Evolutionary conservation across 495 filamentous ascomycete genomes (phyloP).

Genomic region (Aspergillus sclerotioniger): DNA sequence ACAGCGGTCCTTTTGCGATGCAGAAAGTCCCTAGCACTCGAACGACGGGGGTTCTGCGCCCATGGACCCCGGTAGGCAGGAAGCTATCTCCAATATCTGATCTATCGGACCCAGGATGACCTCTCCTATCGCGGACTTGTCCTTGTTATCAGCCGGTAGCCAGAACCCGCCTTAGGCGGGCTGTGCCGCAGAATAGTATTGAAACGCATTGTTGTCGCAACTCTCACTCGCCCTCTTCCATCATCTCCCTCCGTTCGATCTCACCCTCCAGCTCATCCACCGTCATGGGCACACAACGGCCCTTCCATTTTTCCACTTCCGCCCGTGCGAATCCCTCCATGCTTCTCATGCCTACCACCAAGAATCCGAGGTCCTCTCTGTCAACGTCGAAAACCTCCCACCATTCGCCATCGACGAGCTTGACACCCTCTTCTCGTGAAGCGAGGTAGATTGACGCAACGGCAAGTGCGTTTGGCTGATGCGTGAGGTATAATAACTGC

Average conservation of each 20-base stretch:
- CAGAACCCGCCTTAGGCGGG: background rate
- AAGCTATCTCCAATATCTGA: no score
- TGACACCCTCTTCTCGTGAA: slow-evolving; percentile 71
- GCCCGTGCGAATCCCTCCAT: slow-evolving; percentile 65
- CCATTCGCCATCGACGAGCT: slow-evolving; percentile 81
- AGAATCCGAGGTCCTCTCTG: slow-evolving; percentile 88
- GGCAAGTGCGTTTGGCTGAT: slow-evolving; percentile 82
- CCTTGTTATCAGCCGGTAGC: no score
- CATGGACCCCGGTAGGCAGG: no score
- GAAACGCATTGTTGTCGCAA: background rate
- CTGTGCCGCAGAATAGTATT: background rate
- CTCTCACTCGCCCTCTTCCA: slow-evolving; percentile 49
- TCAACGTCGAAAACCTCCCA: slow-evolving; percentile 99
- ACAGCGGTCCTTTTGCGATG: no score
- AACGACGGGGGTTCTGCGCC: no score
- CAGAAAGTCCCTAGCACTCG: no score
- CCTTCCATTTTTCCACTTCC: slow-evolving; percentile 51
- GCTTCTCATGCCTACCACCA: slow-evolving; percentile 84
- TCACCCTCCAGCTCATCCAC: slow-evolving; percentile 59
- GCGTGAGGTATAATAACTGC: slow-evolving; percentile 85
- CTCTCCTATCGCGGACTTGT: background rate
- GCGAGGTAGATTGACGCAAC: slow-evolving; percentile 88
- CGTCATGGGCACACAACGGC: slow-evolving; percentile 38
- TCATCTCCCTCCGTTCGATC: slow-evolving; percentile 57
- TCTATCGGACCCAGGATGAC: background rate